Evolutionary conservation across 2,329 filamentous ascomycete genomes (phyloP).

Genomic region (Cryphonectria nitschkei): DNA sequence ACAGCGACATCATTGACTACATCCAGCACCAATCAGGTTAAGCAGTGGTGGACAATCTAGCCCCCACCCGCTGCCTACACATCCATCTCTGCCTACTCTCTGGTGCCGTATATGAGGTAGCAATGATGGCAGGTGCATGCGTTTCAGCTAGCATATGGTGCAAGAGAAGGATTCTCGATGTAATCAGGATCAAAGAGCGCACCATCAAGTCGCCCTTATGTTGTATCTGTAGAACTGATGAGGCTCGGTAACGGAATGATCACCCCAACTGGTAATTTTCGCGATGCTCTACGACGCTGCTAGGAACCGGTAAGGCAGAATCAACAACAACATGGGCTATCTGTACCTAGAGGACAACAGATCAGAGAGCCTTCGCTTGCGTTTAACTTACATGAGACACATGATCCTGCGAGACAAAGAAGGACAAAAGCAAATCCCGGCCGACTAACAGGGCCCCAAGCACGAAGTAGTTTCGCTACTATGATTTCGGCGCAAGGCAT

Average conservation of each 20-base stretch:
- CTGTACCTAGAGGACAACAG: not conserved
- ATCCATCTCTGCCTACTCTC: too few species aligned
- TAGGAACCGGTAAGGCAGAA: not conserved
- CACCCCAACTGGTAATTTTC: not conserved
- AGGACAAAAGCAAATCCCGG: too few species aligned
- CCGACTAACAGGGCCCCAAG: not conserved
- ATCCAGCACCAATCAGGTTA: too few species aligned
- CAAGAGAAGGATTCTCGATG: too few species aligned
- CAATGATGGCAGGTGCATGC: too few species aligned
- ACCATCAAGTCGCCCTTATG: too few species aligned
- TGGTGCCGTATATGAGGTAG: too few species aligned
- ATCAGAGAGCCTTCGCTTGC: not conserved
- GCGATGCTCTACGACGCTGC: not conserved
- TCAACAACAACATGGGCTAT: not conserved
- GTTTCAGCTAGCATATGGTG: too few species aligned
- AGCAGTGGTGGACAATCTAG: too few species aligned
- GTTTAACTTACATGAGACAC: not conserved
- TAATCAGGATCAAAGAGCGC: too few species aligned
- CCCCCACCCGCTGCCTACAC: too few species aligned
- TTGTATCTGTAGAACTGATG: not conserved
- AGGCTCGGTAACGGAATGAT: not conserved
- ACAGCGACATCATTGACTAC: too few species aligned
- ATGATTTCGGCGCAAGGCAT: not conserved
- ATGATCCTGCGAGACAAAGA: not conserved
- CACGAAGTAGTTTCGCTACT: not conserved